Evolutionary conservation across 2,329 filamentous ascomycete genomes (phyloP).

Genomic region (Arachnopeziza araneosa): DNA sequence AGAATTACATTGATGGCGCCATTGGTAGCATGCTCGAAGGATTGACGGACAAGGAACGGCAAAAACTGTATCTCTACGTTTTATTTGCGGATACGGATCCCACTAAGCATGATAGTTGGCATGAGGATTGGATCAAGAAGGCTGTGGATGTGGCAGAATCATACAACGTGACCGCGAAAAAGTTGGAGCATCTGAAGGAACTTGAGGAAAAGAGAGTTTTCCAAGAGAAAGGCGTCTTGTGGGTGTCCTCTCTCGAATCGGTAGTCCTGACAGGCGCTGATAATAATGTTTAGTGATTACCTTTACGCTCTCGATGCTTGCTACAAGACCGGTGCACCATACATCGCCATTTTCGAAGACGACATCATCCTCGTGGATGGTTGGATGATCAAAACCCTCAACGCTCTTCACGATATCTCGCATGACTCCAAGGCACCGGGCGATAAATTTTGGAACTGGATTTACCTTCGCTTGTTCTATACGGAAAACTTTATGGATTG

Average conservation of each 20-base stretch:
- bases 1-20: not conserved
- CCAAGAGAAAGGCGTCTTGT: not conserved
- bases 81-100: not conserved
- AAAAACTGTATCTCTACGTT: not conserved
- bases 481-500: constrained; percentile 6
- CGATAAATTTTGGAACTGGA: not conserved
- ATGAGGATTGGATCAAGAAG: not conserved
- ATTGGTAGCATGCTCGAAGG: not conserved
- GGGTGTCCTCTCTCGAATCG: not conserved
- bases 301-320: not conserved
- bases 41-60: not conserved
- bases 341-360: constrained; percentile 6
- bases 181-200: not conserved
- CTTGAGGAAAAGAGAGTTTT: not conserved
- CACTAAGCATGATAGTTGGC: not conserved
- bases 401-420: not conserved
- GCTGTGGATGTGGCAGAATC: not conserved
- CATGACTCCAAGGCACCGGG: not conserved
- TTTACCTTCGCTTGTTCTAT: constrained; percentile 8
- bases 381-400: constrained; percentile 3
- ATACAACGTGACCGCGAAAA: not conserved
- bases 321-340: not conserved
- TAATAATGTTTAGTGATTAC: not conserved
- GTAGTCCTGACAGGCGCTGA: not conserved
- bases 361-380: constrained; percentile 5